These are phyloP conservation scores for Thraustotheca clavata DNA, from an alignment of 352 stramenopile genomes.

Conservation along the genomic window DNA sequence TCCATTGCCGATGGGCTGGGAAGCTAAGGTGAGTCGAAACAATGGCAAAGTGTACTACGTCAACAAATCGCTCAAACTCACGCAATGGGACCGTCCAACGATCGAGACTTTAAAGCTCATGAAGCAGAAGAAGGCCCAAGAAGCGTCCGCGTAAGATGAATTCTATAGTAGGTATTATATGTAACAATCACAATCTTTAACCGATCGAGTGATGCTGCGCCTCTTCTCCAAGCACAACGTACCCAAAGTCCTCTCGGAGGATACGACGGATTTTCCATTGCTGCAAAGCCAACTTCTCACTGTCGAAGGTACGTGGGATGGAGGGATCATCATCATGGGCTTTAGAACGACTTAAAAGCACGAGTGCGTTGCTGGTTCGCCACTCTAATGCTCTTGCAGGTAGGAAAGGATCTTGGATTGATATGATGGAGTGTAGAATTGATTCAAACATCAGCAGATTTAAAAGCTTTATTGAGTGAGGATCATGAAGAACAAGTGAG, in stretches of 20 bases:
- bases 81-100: slow-evolving; percentile 77
- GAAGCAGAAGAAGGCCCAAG: slow-evolving; percentile 18
- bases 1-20: slow-evolving; percentile 70
- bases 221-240: slow-evolving; percentile 19
- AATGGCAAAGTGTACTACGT: slow-evolving; percentile 84
- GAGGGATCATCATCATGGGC: not conserved
- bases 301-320: not conserved
- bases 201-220: slow-evolving; percentile 7
- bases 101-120: slow-evolving; percentile 67
- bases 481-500: slow-evolving; percentile 27
- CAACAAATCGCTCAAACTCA: slow-evolving; percentile 81
- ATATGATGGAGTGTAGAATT: not conserved
- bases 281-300: not conserved
- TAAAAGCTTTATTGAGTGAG: slow-evolving; percentile 23
- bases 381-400: slow-evolving; percentile 50
- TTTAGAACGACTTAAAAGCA: slow-evolving; percentile 31
- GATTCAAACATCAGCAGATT: not conserved
- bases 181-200: not conserved
- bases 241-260: not conserved
- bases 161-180: not conserved
- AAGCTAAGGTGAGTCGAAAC: slow-evolving; percentile 80
- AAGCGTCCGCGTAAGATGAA: not conserved
- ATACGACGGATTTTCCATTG: slow-evolving; percentile 7
- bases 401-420: slow-evolving; percentile 12
- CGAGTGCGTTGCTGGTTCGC: slow-evolving; percentile 37